These are phyloP conservation scores for Candida quercuum DNA, from an alignment of 805 yeast genomes.

Conservation along the genomic window DNA sequence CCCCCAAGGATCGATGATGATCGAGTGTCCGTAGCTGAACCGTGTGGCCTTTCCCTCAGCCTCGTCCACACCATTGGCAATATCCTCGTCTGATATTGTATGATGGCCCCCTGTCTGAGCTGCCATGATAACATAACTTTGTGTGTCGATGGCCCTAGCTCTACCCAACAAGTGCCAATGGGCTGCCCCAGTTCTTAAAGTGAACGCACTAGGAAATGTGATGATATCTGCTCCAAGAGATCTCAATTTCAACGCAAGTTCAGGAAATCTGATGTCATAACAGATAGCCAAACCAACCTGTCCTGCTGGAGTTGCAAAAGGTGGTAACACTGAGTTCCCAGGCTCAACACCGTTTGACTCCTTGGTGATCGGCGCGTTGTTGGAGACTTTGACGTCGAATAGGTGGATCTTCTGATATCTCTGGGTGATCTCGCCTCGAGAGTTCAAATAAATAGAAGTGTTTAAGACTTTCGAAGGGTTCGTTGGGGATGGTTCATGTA, in stretches of 20 bases:
- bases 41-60: constrained; percentile 30
- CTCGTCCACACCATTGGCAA: constrained; percentile 18
- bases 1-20: constrained; percentile 94
- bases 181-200: constrained; percentile 83
- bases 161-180: constrained; percentile 83
- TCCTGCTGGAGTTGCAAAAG: constrained; percentile 57
- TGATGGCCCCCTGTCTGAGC: constrained; percentile 72
- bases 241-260: constrained; percentile 60
- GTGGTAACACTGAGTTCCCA: constrained; percentile 49
- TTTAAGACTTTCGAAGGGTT: constrained; percentile 51
- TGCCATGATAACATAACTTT: constrained; percentile 81
- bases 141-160: constrained; percentile 86
- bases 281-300: constrained; percentile 72
- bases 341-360: constrained; percentile 72
- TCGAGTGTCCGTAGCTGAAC: constrained; percentile 79
- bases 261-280: constrained; percentile 87
- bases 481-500: constrained; percentile 69
- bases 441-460: constrained; percentile 64
- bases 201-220: constrained; percentile 89
- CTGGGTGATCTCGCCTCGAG: constrained; percentile 58
- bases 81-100: constrained; percentile 34
- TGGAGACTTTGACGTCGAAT: constrained; percentile 75
- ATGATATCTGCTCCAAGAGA: constrained; percentile 69
- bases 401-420: constrained; percentile 83
- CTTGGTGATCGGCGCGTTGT: constrained; percentile 75